Evolutionary conservation across 495 filamentous ascomycete species (phyloP), one percentile per base, ranked within the genome.

Genomic region (Penicillium flavigenum): DNA sequence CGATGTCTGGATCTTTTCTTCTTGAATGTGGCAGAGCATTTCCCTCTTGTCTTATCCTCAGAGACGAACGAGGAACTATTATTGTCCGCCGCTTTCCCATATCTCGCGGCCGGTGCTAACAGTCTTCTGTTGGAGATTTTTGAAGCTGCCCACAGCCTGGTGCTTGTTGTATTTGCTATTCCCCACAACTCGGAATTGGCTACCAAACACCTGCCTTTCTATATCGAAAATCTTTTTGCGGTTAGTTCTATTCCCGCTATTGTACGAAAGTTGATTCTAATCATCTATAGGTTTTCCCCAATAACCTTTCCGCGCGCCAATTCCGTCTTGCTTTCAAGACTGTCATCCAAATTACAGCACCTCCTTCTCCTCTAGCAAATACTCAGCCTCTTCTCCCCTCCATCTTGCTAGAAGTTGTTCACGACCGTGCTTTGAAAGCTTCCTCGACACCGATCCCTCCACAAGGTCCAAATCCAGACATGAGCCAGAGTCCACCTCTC

Each of bases 261-360:
- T 42, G 6, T 3, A 43, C 31, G 17, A 22, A 39, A 43, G 11
- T 24, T 9, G n/a, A n/a, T 56, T 49, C 57, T 73, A 41, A 73
- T 41, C 1, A 7, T 2, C 5, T 43, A 54, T 39, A 81, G 67
- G 81, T 89, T 9, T 98, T 97, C 72, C 95, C 94, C 3, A 62
- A 78, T 6, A 88, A 89, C 59, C 84, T 98, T 16, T 93, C 91
- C 2, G 82, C 87, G 4, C 83, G 91, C 7, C 94, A 98, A 75
- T 98, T 98, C 75, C 85, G 93, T 38, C 81, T 98, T 16, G 94
- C 93, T 22, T 92, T 96, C 81, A 91, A 89, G 68, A 93, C 91
- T 8, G 76, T 98, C 50, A 83, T 97, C 62, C 86, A 87, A 63
- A 86, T 97, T 51, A 83, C 90, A n/a, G 85, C 88, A 3, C 91